Evolutionary conservation across 306 rosid species (phyloP), one percentile per base, ranked within the genome.

Genomic region (Cucumis melo): DNA sequence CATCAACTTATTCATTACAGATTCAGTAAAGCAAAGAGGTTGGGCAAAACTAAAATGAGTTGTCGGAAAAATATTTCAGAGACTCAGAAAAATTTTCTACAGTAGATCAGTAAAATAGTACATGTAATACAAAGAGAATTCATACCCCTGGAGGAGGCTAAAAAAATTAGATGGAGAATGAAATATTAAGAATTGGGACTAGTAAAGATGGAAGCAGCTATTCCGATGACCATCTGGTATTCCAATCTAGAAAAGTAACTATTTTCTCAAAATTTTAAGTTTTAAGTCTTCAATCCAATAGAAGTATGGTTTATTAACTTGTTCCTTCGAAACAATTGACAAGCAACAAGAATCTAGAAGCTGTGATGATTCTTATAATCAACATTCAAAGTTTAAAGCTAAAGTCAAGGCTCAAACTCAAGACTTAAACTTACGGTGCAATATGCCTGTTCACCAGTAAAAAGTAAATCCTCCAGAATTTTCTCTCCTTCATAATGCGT

Each of bases 381-480:
- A 53, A 21, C 20, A 56, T 32, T 56, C 78, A 21, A 55, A 59
- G 34, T 59, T 36, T 8, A 57, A 58, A 42, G 57, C 54, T 20
- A 79, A 65, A 64, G 58, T 65, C 39, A 64, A 51, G 67, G 58
- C 32, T 39, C 50, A 20, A 79, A 55, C 41, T 13, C 32, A 48
- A 61, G 44, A 68, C 34, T 48, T 23, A 15, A 68, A 84, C 94
- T 88, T 83, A 91, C 87, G 83, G 91, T 73, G 87, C 86, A 63
- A 84, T 79, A 41, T 88, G 92, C 63, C 63, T 82, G 84, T 87
- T 81, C 78, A 88, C 82, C 58, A 89, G 80, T 76, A 85, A 81
- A 81, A 89, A 88, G 82, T 91, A 88, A 80, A 91, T 88, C 77
- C 87, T 89, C 92, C 97, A 91, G 82, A 88, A 89, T 82, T 84